A percentile compares a stretch with the other conserved stretches of the same genome.
Conservation (phyloP, 2,329 filamentous ascomycete species). For the Tolypocladium capitatum region DNA sequence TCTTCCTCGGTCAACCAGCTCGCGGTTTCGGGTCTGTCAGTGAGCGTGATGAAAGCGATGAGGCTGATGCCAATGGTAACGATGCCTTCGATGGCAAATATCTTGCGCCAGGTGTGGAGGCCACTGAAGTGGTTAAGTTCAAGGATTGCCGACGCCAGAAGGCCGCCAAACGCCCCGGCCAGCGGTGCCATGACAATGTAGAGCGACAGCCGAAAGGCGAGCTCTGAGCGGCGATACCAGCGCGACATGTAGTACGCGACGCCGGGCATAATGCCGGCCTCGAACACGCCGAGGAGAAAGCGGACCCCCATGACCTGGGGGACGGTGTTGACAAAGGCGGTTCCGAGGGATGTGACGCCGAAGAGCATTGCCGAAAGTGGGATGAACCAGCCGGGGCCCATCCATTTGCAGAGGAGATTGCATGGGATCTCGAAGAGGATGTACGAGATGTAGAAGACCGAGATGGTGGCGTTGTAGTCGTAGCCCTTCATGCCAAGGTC, state of each 20-base stretch:
- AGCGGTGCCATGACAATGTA: slow-evolving; percentile 61
- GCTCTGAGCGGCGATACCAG: slow-evolving; percentile 58
- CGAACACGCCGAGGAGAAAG: slow-evolving; percentile 55
- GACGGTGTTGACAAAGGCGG: slow-evolving; percentile 48
- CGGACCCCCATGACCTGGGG: slow-evolving; percentile 43
- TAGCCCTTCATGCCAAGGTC: slow-evolving; percentile 47
- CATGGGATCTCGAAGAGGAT: slow-evolving; percentile 60
- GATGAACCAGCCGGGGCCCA: slow-evolving; percentile 61
- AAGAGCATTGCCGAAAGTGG: slow-evolving; percentile 49
- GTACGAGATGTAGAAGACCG: slow-evolving; percentile 60
- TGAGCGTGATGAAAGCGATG: slow-evolving; percentile 49
- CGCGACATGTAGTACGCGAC: slow-evolving; percentile 61
- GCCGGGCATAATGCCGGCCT: slow-evolving; percentile 61
- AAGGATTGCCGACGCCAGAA: slow-evolving; percentile 52
- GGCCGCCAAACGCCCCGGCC: slow-evolving; percentile 57
- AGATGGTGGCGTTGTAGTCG: slow-evolving; percentile 57
- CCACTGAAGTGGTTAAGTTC: slow-evolving; percentile 44
- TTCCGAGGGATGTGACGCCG: slow-evolving; percentile 49
- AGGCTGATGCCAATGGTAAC: slow-evolving; percentile 40
- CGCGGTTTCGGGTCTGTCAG: slow-evolving; percentile 55
- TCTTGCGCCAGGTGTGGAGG: slow-evolving; percentile 51
- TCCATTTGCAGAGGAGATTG: slow-evolving; percentile 55
- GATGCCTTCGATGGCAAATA: slow-evolving; percentile 58
- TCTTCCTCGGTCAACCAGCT: slow-evolving; percentile 53
- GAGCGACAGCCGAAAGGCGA: slow-evolving; percentile 52